Base-by-base conservation (phyloP, 2,329 filamentous ascomycete species). In the Diaporthe helianthi region DNA sequence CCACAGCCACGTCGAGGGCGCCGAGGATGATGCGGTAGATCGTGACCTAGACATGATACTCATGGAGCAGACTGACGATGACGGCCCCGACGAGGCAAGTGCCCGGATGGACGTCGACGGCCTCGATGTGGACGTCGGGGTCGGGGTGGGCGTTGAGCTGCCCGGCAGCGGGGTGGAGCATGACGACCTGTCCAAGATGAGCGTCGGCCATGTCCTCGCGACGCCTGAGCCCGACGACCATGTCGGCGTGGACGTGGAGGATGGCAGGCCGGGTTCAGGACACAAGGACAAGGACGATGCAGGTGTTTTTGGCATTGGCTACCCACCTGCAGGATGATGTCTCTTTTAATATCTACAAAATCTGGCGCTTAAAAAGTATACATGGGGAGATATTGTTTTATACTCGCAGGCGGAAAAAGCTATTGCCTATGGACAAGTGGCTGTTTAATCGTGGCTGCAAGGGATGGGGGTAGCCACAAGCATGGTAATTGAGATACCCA, bases 1-100 rank as follows among this genome's bases (percentile, higher is more conserved):
- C 38, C 33, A 69, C 19, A 70, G 44, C 13, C 64, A 72, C 26
- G 71, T 66, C 15, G 72, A 75, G 5, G 53, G 69, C n/a, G 74
- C 74, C 24, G 65, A 58, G 8, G 60, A 54, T 13, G 54, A 64
- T 1, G 77, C 81, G 1, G 81, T 85, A 36, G 83, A 86, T 47
- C 78, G 80, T 19, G 85, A 87, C 67, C 72, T 86, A 71, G 84
- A 86, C 53, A 85, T 86, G 51, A 67, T 71, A 84, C 72, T 87
- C 68, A 84, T 86, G 44, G 81, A 83, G 68, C 82, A 84, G 49
- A 78, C 80, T 33, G 79, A 81, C 24, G 82, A 80, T 0, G 83
- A 84, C 0, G 81, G 44, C 58, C 41, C 84, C 0, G 82, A 83
- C 2, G 78, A 76, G 47, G 54, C 36, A 26, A 55, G 63, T 70